Base-by-base conservation (phyloP, 495 filamentous ascomycete species). In the Penicillium herquei region DNA sequence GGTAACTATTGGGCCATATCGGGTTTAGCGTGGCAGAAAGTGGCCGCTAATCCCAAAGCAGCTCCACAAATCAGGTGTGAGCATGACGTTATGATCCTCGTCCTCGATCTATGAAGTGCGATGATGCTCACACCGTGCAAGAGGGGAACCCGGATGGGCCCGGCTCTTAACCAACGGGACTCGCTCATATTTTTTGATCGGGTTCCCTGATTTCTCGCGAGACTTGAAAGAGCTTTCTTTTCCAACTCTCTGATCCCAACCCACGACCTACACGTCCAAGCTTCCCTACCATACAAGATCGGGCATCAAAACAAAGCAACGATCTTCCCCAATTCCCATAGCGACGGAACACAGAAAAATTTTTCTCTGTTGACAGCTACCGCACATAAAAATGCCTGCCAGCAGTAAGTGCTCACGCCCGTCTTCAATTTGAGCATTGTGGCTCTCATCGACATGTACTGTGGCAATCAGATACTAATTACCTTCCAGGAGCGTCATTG, bases 401-500 rank as follows among this genome's bases (percentile, higher is more conserved):
- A 72, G 70, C 58, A 73, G 72, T 75, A 70, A 54, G 64, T 52
- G 34, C 16, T 51, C 33, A 14, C 16, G 17, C 18, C n/a, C n/a
- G n/a, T n/a, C 41, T 41, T 14, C 6, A 10, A 7, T 9, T 37
- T 41, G 37, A 49, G 37, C 31, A 8, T 35, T 17, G 11, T 42
- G 45, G 32, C 32, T 9, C 43, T 43, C 8, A 21, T 14, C 39
- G 39, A 18, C 17, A 1, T 33, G 30, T 32, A 43, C 37, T 51
- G 16, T 34, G 34, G 18, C 26, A 52, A 42, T 45, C 30, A 16
- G 45, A 58, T 37, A 37, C 52, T 54, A 55, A 63, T 30, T 16
- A 53, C 21, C 14, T 18, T 31, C 52, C 43, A 81, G 79, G 79
- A 71, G 70, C 69, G 30, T 47, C 76, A 41, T 62, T 87, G 61